Base-by-base conservation (phyloP, 1,139 yeast genomes). In the Kurtzmaniella quercitrusa region DNA sequence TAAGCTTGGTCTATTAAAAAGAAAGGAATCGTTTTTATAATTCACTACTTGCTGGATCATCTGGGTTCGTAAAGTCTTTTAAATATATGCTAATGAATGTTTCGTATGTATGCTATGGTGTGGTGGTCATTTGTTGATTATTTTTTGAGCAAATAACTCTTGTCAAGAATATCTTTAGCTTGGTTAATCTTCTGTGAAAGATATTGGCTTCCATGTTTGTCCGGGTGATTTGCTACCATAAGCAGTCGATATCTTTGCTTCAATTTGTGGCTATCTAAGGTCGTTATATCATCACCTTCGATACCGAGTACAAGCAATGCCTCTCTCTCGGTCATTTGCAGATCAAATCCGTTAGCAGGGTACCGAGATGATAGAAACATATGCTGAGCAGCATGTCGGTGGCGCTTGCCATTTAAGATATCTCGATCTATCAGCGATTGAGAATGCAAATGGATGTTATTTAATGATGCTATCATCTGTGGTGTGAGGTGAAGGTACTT, bases 141-240 rank as follows among this genome's bases (percentile, higher is more conserved):
- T 18, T 33, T 33, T 15, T 41, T 64, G 40, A 70, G 55, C 54
- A 76, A 55, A 54, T 76, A 77, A 55, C 85, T 78, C 45, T 68
- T 67, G 42, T 82, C 87, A 42, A 85, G 61, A 1, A 83, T 59
- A 38, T 82, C 88, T 49, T 78, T 80, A 1, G 95, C 95, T 57
- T 81, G 83, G 58, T 87, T 86, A 46, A 87, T 80, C 57, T 86
- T 84, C 70, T 81, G 80, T 2, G 88, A 82, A 39, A 86, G 49
- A 53, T 80, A 85, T 41, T 77, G 74, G 50, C 88, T 81, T 0
- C 95, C 95, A 5, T 85, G 82, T 49, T 73, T 75, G 57, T 86
- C 95, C 0, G 95, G 95, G 56, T 86, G 95, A 53, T 79, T 42
- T 3, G 35, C 42, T 12, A 39, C 36, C 33, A 42, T 28, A 6